These are phyloP conservation scores for Croton laevigatus DNA, from an alignment of 441 rosid species.

Conservation along the genomic window DNA sequence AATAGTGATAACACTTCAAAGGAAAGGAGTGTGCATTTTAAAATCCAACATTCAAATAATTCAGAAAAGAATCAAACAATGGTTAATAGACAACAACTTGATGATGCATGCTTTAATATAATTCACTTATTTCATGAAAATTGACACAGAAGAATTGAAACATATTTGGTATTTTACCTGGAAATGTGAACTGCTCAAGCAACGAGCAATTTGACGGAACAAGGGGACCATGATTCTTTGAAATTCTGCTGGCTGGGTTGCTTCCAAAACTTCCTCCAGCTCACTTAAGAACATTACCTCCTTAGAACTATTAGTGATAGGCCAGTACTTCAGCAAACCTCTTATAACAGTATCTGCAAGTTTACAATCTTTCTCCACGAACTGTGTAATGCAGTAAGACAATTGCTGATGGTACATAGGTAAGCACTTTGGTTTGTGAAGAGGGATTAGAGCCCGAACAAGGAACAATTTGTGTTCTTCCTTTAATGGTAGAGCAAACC, in stretches of 20 bases:
- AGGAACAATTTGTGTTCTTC: conserved; percentile 77
- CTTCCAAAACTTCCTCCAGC: conserved; percentile 69
- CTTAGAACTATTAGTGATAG: conserved; percentile 66
- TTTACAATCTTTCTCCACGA: conserved; percentile 71
- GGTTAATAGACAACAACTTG: background rate
- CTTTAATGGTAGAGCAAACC: conserved; percentile 70
- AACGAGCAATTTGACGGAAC: conserved; percentile 60
- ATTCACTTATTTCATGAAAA: background rate
- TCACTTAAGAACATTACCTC: conserved; percentile 71
- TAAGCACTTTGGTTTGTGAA: conserved; percentile 71
- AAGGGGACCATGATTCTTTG: conserved; percentile 66
- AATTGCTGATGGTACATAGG: conserved; percentile 72
- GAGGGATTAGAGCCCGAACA: conserved; percentile 59
- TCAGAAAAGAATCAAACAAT: background rate
- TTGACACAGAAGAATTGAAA: background rate
- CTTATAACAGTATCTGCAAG: conserved; percentile 63
- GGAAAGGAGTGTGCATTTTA: background rate
- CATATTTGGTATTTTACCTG: conserved; percentile 40
- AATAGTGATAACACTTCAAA: background rate
- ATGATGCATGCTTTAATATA: background rate
- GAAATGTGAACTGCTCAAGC: conserved; percentile 71
- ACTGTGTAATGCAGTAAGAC: conserved; percentile 68
- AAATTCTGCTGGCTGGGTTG: conserved; percentile 67
- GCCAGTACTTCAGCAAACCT: conserved; percentile 72
- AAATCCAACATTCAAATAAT: background rate